These are phyloP conservation scores for Wickerhamomyces hampshirensis DNA, from an alignment of 805 yeast species.

Conservation along the genomic window DNA sequence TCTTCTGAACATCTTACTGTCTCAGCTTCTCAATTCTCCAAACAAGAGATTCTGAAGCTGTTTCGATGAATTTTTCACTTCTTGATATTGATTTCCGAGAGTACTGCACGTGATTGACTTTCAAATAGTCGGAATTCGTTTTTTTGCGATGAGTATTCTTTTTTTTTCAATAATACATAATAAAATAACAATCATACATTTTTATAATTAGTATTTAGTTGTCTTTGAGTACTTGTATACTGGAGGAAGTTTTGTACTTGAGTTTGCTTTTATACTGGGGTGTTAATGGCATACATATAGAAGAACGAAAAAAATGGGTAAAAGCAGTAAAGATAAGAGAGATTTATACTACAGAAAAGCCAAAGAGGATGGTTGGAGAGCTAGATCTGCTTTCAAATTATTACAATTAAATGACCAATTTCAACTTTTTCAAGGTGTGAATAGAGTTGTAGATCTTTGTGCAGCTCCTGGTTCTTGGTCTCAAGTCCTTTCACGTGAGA, in stretches of 20 bases:
- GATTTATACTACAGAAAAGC: conserved; percentile 91
- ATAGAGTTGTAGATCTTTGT: conserved; percentile 90
- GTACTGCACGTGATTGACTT: no score
- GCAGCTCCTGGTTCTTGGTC: conserved; percentile 99
- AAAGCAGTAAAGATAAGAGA: conserved; percentile 90
- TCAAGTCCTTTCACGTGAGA: conserved; percentile 78
- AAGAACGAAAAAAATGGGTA: conserved; percentile 87
- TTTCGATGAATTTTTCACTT: background rate
- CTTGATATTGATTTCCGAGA: background rate
- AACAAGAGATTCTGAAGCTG: no score
- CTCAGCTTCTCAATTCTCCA: no score
- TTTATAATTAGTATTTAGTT: no score
- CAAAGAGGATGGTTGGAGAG: conserved; percentile 97
- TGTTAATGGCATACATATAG: no score
- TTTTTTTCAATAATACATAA: no score
- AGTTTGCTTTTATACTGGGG: no score
- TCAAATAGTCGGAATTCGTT: background rate
- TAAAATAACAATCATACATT: no score
- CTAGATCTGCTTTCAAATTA: conserved; percentile 92
- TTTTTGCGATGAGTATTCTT: conserved; percentile 1
- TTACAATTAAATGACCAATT: conserved; percentile 90
- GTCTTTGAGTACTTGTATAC: no score
- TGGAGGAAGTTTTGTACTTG: no score
- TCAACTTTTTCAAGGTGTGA: conserved; percentile 62
- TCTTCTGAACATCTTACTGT: conserved; percentile 4